These are phyloP conservation scores for Hypericum androsaemum DNA, from an alignment of 345 rosid genomes.

Conservation along the genomic window DNA sequence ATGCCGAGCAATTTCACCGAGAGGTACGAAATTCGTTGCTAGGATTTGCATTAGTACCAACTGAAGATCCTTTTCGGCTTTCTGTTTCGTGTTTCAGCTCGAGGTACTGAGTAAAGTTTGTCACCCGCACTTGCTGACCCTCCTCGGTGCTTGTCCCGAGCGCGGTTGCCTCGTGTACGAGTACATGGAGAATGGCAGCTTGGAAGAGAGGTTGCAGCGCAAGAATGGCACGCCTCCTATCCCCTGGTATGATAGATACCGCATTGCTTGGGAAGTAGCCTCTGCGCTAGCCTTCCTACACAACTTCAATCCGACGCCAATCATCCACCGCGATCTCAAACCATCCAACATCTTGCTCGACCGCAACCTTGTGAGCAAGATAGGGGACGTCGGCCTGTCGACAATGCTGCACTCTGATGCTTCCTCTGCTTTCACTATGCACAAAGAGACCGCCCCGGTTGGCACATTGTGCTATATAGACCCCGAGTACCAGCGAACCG, in stretches of 20 bases:
- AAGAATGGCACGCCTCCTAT: constrained; percentile 41
- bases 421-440: constrained; percentile 20
- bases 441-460: constrained; percentile 52
- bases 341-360: constrained; percentile 86
- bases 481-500: constrained; percentile 85
- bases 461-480: constrained; percentile 84
- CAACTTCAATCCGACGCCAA: constrained; percentile 57
- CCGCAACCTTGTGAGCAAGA: constrained; percentile 74
- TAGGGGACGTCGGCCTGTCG: constrained; percentile 87
- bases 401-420: constrained; percentile 40
- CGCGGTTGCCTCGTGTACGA: constrained; percentile 69
- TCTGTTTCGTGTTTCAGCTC: constrained; percentile 35
- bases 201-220: constrained; percentile 52
- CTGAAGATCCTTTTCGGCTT: neutral
- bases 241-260: constrained; percentile 70
- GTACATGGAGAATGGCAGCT: constrained; percentile 83
- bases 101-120: constrained; percentile 72
- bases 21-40: constrained; percentile 40
- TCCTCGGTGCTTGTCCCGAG: constrained; percentile 79
- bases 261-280: constrained; percentile 88
- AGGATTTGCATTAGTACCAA: no score
- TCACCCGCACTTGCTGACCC: constrained; percentile 86
- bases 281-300: constrained; percentile 79
- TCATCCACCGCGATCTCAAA: constrained; percentile 82
- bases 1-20: constrained; percentile 57